phyloP scores from a whole-genome alignment of 805 yeast species.

The Cyberlindnera maclurae region DNA sequence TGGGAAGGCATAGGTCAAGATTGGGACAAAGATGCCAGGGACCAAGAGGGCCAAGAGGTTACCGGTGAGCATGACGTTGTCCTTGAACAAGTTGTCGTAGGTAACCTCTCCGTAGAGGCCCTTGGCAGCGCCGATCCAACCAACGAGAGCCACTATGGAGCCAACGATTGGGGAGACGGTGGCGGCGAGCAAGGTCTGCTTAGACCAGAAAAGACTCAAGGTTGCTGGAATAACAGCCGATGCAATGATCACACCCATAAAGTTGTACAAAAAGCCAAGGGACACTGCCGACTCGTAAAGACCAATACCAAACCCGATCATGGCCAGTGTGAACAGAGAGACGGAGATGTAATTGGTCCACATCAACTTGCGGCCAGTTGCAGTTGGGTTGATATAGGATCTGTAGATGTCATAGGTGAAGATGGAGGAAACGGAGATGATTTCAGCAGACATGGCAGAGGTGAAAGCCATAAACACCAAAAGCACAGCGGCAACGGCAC shows the following conservation, averaged over 20 bases:
- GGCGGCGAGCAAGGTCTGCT: conserved; percentile 65
- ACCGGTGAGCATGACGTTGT: conserved; percentile 85
- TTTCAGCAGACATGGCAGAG: conserved; percentile 86
- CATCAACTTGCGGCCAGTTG: conserved; percentile 68
- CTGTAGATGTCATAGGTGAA: conserved; percentile 83
- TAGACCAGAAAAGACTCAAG: conserved; percentile 54
- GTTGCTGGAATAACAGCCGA: conserved; percentile 79
- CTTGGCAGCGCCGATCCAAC: conserved; percentile 54
- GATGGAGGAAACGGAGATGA: conserved; percentile 81
- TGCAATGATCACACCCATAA: conserved; percentile 86
- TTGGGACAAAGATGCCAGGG: conserved; percentile 60
- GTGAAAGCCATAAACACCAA: conserved; percentile 90
- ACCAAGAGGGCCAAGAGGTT: conserved; percentile 76
- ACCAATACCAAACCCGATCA: conserved; percentile 83
- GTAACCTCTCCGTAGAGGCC: conserved; percentile 36
- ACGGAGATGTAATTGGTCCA: conserved; percentile 21
- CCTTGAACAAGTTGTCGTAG: conserved; percentile 60
- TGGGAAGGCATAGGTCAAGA: conserved; percentile 60
- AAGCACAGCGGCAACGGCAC: conserved; percentile 75
- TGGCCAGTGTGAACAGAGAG: conserved; percentile 38
- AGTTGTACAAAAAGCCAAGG: conserved; percentile 80
- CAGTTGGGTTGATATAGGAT: conserved; percentile 71
- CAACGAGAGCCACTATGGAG: conserved; percentile 61
- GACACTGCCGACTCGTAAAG: conserved; percentile 73
- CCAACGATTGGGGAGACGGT: conserved; percentile 73